Base-by-base conservation (phyloP, 805 yeast genomes). In the Myxozyma udenii region DNA sequence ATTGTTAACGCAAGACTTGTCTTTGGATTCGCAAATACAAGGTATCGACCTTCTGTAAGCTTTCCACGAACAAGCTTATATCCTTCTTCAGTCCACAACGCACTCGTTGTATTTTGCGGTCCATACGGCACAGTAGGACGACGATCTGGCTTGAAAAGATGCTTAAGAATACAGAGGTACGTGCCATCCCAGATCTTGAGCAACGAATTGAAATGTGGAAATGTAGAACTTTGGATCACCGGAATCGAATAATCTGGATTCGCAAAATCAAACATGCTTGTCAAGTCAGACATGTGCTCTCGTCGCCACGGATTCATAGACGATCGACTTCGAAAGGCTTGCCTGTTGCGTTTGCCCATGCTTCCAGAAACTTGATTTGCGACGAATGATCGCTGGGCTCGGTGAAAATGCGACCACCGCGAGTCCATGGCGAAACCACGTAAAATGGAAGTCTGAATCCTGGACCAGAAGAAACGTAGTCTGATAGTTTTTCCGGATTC, bases 361-460 rank as follows among this genome's bases (percentile, higher is more conserved):
- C 26, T 33, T 60, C 63, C 18, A 58, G 41, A 39, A 60, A 60
- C 44, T 51, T 22, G 19, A 60, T 49, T 48, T 58, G 62, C 3
- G 63, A 60, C 41, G 41, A 56, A 46, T 60, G 63, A 46, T 60
- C 63, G 23, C 56, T 18, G 12, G 62, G 57, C 38, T 48, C 59
- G 21, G 57, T 56, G 46, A 51, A 60, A 12, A 60, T 62, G 7
- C 46, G 25, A 1, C 62, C 62, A 32, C 63, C 63, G 11, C 61
- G 53, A 36, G 63, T 56, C 55, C 58, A 60, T 14, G 63, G 63
- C 12, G 63, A 60, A 21, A 60, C 44, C 3, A 50, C 52, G 40
- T 45, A 47, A 43, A 61, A 54, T 7, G 64, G 62, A 42, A 61
- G 62, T 41, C 64, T 45, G 48, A 59, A 57, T 4, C 64, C 64